These are phyloP conservation scores for Daldinia concentrica DNA, from an alignment of 495 filamentous ascomycete species.

Conservation along the genomic window DNA sequence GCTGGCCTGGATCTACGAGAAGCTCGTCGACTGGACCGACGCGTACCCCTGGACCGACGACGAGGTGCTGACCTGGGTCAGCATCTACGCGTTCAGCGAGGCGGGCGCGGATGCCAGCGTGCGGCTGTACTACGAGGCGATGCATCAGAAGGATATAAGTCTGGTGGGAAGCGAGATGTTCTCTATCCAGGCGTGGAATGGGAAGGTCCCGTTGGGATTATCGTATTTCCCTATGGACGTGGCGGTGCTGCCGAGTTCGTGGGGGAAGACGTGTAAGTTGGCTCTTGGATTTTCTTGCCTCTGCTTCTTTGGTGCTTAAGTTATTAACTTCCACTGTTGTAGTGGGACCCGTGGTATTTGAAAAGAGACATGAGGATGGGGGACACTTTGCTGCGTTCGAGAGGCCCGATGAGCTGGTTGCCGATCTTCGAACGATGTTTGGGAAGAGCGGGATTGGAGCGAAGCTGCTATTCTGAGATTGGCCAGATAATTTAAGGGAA, in stretches of 20 bases:
- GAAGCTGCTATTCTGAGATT: background rate
- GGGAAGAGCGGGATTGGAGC: background rate
- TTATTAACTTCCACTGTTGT: background rate
- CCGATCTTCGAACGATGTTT: background rate
- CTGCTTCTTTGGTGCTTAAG: background rate
- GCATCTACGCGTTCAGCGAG: slow-evolving; percentile 65
- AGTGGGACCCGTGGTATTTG: background rate
- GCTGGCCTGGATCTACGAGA: slow-evolving; percentile 72
- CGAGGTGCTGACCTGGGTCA: slow-evolving; percentile 69
- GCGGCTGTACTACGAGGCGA: slow-evolving; percentile 65
- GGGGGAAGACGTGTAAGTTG: background rate
- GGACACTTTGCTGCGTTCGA: background rate
- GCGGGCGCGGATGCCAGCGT: slow-evolving; percentile 63
- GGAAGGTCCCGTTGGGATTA: background rate
- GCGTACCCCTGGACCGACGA: slow-evolving; percentile 70
- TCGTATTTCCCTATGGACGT: background rate
- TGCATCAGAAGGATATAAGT: background rate
- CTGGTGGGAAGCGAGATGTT: background rate
- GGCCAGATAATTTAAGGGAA: no score
- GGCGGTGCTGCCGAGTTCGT: background rate
- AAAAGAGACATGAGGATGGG: background rate
- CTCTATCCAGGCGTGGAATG: background rate
- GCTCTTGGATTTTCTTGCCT: background rate
- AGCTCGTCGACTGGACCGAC: slow-evolving; percentile 72
- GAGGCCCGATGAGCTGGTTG: background rate